Evolutionary conservation across 2,329 filamentous ascomycete species (phyloP).

Genomic region (Helotiales sp.): DNA sequence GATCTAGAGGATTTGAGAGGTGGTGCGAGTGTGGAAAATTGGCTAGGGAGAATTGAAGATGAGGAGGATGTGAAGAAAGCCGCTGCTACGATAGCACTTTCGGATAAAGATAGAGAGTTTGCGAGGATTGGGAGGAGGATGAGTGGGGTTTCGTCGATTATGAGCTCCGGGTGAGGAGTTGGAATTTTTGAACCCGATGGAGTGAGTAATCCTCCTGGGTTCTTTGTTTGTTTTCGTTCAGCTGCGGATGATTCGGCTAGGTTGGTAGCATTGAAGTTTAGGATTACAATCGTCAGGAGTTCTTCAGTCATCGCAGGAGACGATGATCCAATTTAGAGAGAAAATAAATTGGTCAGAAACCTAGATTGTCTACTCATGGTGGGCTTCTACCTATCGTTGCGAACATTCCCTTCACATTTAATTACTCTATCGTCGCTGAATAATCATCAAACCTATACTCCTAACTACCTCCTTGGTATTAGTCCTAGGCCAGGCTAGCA

Average conservation of each 20-base stretch:
- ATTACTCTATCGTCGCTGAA: no score
- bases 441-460: no score
- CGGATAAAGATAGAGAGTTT: neutral
- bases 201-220: no score
- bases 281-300: neutral
- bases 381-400: no score
- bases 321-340: neutral
- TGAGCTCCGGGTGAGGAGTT: neutral
- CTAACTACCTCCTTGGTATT: no score
- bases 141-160: neutral
- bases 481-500: no score
- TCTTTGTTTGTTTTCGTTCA: neutral
- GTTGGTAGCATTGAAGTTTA: neutral
- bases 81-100: conserved; percentile 4
- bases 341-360: no score
- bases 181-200: no score
- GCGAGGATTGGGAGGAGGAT: neutral
- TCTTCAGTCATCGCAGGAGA: neutral
- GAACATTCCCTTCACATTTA: no score
- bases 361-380: no score
- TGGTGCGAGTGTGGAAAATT: conserved; percentile 8
- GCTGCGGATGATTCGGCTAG: no score
- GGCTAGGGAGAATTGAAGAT: conserved; percentile 1
- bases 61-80: conserved; percentile 7
- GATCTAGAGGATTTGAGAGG: neutral